Base-by-base conservation (phyloP, 768 basidiomycete species). In the Tylopilus plumbeoviolaceoides region DNA sequence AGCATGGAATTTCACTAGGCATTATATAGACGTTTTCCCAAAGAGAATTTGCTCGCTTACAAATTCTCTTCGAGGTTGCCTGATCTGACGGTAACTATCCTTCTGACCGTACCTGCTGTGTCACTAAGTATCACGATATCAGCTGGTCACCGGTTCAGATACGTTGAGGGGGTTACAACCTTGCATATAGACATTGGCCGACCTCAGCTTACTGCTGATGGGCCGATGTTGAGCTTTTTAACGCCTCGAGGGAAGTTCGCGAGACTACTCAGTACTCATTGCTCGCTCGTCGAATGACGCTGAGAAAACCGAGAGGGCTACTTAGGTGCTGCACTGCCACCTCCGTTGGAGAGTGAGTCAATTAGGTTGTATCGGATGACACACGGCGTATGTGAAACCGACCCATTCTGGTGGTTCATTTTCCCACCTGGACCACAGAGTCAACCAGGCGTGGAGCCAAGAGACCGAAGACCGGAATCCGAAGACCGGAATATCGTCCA, bases 21-120 rank as follows among this genome's bases (percentile, higher is more conserved):
- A 36, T 21, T 61, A 57, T 65, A 63, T 59, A 63, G 31, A 53
- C 20, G 21, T 8, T 36, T 44, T 17, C 25, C 7, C 20, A 12
- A 30, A 8, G 36, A 39, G 20, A n/a, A 18, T n/a, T 36, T 1
- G 14, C 9, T 43, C 36, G 62, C 62, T 64, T 61, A 63, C 53
- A 52, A 51, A 62, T n/a, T n/a, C n/a, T n/a, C n/a, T n/a, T n/a
- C n/a, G n/a, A n/a, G n/a, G n/a, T n/a, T n/a, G n/a, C n/a, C n/a
- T n/a, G n/a, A n/a, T n/a, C n/a, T n/a, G n/a, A n/a, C n/a, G n/a
- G n/a, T n/a, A n/a, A n/a, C n/a, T n/a, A n/a, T n/a, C n/a, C n/a
- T n/a, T n/a, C n/a, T n/a, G 27, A 33, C 39, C 15, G 14, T 18
- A 10, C n/a, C 4, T 7, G 36, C 12, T n/a, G 17, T 28, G 20